Percentiles rank a stretch among this genome's conserved stretches.
phyloP scores from a whole-genome alignment of 306 rosid species.

The Cyclanthera cordifolia region DNA sequence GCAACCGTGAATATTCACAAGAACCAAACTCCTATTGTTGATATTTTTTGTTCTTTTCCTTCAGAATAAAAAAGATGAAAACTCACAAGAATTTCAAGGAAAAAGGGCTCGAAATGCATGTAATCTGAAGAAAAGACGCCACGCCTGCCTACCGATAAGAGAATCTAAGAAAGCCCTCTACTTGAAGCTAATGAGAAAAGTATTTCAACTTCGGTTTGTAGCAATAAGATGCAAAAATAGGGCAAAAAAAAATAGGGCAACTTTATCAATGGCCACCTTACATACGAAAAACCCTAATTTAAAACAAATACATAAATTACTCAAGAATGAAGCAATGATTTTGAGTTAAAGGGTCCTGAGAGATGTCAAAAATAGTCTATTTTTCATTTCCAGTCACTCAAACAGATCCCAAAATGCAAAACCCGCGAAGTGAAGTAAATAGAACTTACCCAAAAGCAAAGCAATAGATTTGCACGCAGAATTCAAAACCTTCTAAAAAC shows the following conservation, averaged over 20 bases:
- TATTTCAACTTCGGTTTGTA: not conserved
- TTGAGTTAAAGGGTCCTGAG: not conserved
- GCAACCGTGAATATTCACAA: not conserved
- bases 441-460: not conserved
- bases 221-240: not conserved
- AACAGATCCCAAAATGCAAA: slow-evolving; percentile 4
- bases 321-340: not conserved
- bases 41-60: not conserved
- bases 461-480: not conserved
- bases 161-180: not conserved
- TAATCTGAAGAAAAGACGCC: not conserved
- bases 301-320: not conserved
- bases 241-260: not conserved
- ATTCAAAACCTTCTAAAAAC: not conserved
- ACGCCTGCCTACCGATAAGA: not conserved
- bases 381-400: not conserved
- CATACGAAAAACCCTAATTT: not conserved
- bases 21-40: not conserved
- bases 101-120: slow-evolving; percentile 3
- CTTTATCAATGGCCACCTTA: not conserved
- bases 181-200: not conserved
- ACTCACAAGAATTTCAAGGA: not conserved
- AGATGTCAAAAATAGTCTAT: not conserved
- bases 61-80: not conserved
- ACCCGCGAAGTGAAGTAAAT: not conserved